Percentiles rank a stretch among this genome's conserved stretches.
Conservation (phyloP, 768 basidiomycete species). For the Agaricus sinodeliciosus region DNA sequence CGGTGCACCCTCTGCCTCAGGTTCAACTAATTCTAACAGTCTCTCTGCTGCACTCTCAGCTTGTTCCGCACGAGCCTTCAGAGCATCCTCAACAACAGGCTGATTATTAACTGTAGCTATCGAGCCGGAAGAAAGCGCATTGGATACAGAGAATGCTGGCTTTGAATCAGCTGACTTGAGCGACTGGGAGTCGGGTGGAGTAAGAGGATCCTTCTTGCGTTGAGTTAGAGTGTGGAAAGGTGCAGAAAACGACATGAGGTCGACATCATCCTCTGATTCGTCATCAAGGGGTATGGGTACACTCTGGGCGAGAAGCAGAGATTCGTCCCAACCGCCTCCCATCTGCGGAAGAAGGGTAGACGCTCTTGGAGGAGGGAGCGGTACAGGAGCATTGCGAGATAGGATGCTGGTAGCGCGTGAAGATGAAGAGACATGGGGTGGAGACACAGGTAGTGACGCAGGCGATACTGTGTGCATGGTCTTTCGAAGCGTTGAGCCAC, state of each 20-base stretch:
- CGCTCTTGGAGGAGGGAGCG: conserved; percentile 29
- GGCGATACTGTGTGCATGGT: conserved; percentile 31
- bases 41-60: conserved; percentile 91
- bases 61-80: conserved; percentile 84
- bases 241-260: conserved; percentile 68
- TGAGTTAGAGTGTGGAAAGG: conserved; percentile 49
- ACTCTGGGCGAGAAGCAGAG: conserved; percentile 60
- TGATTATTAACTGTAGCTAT: conserved; percentile 30
- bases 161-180: conserved; percentile 46
- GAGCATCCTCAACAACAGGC: conserved; percentile 71
- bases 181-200: conserved; percentile 37
- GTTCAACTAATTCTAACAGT: conserved; percentile 79
- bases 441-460: conserved; percentile 29
- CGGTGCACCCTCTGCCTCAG: conserved; percentile 15
- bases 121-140: conserved; percentile 56
- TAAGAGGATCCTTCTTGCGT: conserved; percentile 19
- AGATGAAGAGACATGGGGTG: conserved; percentile 24
- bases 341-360: conserved; percentile 37
- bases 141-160: conserved; percentile 43
- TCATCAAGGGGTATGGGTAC: conserved; percentile 74
- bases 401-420: conserved; percentile 18
- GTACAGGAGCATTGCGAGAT: conserved; percentile 22
- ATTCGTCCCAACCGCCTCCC: conserved; percentile 42
- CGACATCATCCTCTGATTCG: conserved; percentile 61
- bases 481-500: conserved; percentile 28